Conservation (phyloP, 257 asterid genomes). For the Sherardia arvensis region DNA sequence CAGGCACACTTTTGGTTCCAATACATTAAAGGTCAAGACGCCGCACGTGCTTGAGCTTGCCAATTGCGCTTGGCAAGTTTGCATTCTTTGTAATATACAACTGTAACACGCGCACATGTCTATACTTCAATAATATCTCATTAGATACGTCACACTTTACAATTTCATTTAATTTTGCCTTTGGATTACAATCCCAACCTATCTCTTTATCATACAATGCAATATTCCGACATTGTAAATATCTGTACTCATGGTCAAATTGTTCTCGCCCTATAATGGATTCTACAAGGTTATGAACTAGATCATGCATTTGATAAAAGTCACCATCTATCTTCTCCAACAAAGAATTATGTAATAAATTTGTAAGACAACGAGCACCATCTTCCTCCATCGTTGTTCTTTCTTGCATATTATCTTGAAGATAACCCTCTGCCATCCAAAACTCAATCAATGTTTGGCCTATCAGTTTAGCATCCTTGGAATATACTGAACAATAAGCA, state of each 20-base stretch:
- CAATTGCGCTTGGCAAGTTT: not conserved
- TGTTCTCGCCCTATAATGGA: constrained; percentile 4
- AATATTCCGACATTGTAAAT: not conserved
- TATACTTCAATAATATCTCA: not conserved
- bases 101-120: constrained; percentile 1
- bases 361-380: not conserved
- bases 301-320: constrained; percentile 1
- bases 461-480: not conserved
- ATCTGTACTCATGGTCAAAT: not conserved
- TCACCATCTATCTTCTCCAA: not conserved
- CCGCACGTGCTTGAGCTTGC: constrained; percentile 15
- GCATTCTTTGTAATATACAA: not conserved
- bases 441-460: not conserved
- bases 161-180: no score
- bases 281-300: constrained; percentile 30
- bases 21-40: not conserved
- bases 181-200: not conserved
- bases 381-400: not conserved
- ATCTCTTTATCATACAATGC: not conserved
- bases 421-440: not conserved
- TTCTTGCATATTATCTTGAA: no score
- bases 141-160: not conserved
- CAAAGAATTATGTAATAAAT: not conserved
- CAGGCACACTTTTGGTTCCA: fast-evolving
- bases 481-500: not conserved